Percentiles rank a stretch among this genome's conserved stretches.
These are phyloP conservation scores for Lagerstroemia fauriei DNA, from an alignment of 441 rosid genomes.

Conservation along the genomic window DNA sequence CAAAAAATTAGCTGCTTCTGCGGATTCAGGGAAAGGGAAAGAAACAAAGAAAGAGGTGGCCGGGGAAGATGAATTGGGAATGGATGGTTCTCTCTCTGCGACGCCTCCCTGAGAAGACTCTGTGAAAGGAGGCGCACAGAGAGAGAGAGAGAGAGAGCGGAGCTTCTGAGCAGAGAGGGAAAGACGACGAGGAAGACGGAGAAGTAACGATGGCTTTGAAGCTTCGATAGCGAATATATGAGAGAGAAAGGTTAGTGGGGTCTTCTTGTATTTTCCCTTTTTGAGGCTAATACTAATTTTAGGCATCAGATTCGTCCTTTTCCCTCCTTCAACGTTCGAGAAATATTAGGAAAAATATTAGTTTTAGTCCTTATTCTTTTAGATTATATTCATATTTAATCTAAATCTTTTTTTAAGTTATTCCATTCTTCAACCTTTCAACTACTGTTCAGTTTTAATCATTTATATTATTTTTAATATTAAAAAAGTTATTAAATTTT, in stretches of 20 bases:
- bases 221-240: not conserved
- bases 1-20: not conserved
- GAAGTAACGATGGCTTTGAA: not conserved
- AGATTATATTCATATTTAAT: no score
- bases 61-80: not conserved
- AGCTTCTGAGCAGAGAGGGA: not conserved
- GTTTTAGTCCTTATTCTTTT: no score
- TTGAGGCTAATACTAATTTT: no score
- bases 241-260: not conserved
- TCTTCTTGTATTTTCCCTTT: no score
- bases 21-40: not conserved
- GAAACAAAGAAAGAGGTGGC: not conserved
- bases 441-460: no score
- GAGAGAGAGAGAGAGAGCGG: slow-evolving; percentile 19
- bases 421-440: no score
- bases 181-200: not conserved
- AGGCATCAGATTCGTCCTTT: no score
- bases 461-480: no score
- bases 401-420: no score
- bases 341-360: no score
- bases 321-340: no score
- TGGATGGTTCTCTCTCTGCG: slow-evolving; percentile 41
- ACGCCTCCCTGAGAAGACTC: slow-evolving; percentile 31
- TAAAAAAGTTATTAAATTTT: no score
- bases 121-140: slow-evolving; percentile 43